phyloP scores from a whole-genome alignment of 1,284 basidiomycete genomes.

The Gymnopus androsaceus region DNA sequence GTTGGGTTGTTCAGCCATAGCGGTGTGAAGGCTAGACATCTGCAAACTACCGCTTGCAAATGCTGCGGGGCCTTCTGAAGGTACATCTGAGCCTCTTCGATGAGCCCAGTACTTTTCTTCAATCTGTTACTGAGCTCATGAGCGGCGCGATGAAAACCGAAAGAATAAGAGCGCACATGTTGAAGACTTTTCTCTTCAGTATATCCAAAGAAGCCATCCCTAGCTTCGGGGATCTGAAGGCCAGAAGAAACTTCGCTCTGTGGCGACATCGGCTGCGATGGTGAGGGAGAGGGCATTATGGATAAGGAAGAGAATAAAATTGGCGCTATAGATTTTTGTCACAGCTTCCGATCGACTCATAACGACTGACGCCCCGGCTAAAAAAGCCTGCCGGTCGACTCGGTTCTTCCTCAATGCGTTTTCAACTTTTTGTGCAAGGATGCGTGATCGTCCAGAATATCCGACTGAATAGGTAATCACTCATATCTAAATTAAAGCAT shows the following conservation, averaged over 20 bases:
- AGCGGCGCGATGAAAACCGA: background rate
- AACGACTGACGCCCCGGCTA: too few relatives aligned
- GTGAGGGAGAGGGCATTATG: background rate
- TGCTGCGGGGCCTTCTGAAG: conserved; percentile 42
- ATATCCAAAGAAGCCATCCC: conserved; percentile 77
- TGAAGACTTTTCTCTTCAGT: conserved; percentile 71
- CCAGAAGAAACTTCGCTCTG: background rate
- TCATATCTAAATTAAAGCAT: too few relatives aligned
- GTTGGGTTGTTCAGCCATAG: conserved; percentile 24
- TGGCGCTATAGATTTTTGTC: background rate
- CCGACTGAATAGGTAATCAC: too few relatives aligned
- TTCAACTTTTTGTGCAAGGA: too few relatives aligned
- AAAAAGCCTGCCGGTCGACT: too few relatives aligned
- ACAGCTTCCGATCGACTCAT: too few relatives aligned
- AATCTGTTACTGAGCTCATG: conserved; percentile 46
- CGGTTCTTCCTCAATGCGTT: too few relatives aligned
- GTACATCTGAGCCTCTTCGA: conserved; percentile 50
- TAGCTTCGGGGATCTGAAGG: conserved; percentile 57
- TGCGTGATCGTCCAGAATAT: too few relatives aligned
- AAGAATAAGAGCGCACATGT: conserved; percentile 64
- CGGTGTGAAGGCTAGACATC: conserved; percentile 22
- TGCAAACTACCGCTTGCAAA: conserved; percentile 40
- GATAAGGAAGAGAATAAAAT: background rate
- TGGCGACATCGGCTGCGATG: background rate
- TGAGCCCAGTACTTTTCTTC: conserved; percentile 72